phyloP scores from a whole-genome alignment of 1,139 yeast species.

The Candida buenavistaensis region DNA sequence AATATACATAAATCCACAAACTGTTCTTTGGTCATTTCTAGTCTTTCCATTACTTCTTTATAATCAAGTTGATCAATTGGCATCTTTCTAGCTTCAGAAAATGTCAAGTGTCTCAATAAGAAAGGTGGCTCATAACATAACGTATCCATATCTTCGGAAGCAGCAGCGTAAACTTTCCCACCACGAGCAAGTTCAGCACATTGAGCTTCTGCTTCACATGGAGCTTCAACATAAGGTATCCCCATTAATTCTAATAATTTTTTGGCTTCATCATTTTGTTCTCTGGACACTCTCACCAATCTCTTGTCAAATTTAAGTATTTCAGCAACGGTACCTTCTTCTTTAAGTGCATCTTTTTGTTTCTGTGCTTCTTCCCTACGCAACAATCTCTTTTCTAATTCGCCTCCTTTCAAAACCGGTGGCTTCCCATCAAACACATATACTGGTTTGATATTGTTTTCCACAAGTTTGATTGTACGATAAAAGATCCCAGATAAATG shows the following conservation, averaged over 20 bases:
- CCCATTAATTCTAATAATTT: conserved; percentile 83
- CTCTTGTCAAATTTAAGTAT: conserved; percentile 78
- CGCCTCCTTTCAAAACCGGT: conserved; percentile 89
- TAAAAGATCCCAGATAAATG: conserved; percentile 96
- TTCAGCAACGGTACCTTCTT: conserved; percentile 78
- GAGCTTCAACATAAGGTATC: conserved; percentile 88
- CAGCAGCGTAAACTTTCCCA: conserved; percentile 94
- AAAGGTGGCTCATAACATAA: conserved; percentile 86
- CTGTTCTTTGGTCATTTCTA: conserved; percentile 68
- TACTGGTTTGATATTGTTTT: conserved; percentile 90
- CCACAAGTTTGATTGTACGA: conserved; percentile 84
- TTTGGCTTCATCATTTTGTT: conserved; percentile 94
- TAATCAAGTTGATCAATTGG: conserved; percentile 87
- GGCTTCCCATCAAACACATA: conserved; percentile 98
- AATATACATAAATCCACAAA: conserved; percentile 91
- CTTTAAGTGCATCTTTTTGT: conserved; percentile 70
- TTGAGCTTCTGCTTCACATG: conserved; percentile 98
- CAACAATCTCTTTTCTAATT: conserved; percentile 79
- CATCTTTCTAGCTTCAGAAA: conserved; percentile 88
- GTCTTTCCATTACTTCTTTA: conserved; percentile 67
- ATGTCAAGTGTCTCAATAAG: conserved; percentile 83
- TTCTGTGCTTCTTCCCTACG: conserved; percentile 83
- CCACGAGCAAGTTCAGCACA: conserved; percentile 90
- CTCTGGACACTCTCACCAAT: conserved; percentile 81
- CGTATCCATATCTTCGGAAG: conserved; percentile 99